Conservation (phyloP, 306 rosid species). For the Casuarina equisetifolia region DNA sequence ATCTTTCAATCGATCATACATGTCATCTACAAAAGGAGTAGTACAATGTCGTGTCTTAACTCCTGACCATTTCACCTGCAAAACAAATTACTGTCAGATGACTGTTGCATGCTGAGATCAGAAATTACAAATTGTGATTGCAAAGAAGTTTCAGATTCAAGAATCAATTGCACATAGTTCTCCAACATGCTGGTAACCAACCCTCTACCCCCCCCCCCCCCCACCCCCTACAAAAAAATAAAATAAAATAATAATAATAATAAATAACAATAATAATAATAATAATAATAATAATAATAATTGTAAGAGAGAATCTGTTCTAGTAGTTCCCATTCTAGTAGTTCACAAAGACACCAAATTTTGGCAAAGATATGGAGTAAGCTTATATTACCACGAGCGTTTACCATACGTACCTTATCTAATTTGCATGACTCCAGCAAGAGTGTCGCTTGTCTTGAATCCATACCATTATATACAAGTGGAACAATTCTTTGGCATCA, state of each 20-base stretch:
- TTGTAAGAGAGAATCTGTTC: too few species aligned
- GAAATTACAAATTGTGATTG: constrained; percentile 15
- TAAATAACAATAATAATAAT: too few species aligned
- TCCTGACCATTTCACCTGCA: constrained; percentile 99
- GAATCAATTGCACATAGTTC: not conserved
- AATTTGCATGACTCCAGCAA: constrained; percentile 86
- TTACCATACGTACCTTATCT: constrained; percentile 69
- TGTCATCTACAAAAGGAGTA: constrained; percentile 95
- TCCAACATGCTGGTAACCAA: not conserved
- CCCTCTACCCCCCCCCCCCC: too few species aligned
- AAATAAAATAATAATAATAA: too few species aligned
- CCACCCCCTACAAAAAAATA: too few species aligned
- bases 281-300: too few species aligned
- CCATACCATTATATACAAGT: constrained; percentile 90
- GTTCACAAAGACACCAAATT: not conserved
- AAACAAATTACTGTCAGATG: constrained; percentile 33
- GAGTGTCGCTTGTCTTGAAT: constrained; percentile 83
- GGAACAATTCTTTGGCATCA: constrained; percentile 95
- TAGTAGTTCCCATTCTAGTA: not conserved
- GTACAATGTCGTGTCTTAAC: constrained; percentile 92
- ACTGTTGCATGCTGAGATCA: constrained; percentile 14
- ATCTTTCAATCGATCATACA: constrained; percentile 88
- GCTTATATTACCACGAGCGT: constrained; percentile 8
- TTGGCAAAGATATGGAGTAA: constrained; percentile 5
- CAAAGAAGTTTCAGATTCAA: not conserved